A percentile compares a stretch with the other conserved stretches of the same genome.
These are phyloP conservation scores for Agrostemma githago DNA, from an alignment of 148 eudicot genomes.

Conservation along the genomic window DNA sequence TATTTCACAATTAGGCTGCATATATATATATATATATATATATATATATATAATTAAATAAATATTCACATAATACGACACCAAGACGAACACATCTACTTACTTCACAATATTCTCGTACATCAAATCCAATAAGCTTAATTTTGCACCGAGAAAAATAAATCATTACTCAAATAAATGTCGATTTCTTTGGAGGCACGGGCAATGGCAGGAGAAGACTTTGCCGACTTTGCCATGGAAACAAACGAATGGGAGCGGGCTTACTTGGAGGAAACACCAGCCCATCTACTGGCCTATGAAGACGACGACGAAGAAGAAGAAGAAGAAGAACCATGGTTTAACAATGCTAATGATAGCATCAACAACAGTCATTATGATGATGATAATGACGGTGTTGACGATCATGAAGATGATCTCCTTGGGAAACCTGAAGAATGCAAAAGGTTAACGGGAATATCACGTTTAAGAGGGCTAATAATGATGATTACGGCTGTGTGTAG, in stretches of 20 bases:
- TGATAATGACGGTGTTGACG: neutral
- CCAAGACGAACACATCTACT: neutral
- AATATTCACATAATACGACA: neutral
- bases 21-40: neutral
- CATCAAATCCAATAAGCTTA: neutral
- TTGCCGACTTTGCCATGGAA: conserved; percentile 19
- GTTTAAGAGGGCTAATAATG: conserved; percentile 15
- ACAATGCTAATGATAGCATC: neutral
- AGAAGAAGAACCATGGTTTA: conserved; percentile 11
- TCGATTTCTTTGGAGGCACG: conserved; percentile 41
- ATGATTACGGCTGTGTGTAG: conserved; percentile 16
- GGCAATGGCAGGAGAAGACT: conserved; percentile 51
- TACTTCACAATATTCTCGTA: neutral
- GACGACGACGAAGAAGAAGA: conserved; percentile 32
- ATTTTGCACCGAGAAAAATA: neutral
- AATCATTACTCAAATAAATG: conserved; percentile 11
- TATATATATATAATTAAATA: neutral
- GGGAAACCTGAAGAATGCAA: neutral
- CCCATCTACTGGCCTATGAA: conserved; percentile 32
- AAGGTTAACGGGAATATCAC: neutral
- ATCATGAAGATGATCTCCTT: neutral
- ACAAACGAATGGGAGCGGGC: conserved; percentile 43
- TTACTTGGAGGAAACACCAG: conserved; percentile 33
- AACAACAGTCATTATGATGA: neutral
- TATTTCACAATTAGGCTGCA: neutral